Conservation (phyloP, 306 rosid species). For the Cucumis hystrix region DNA sequence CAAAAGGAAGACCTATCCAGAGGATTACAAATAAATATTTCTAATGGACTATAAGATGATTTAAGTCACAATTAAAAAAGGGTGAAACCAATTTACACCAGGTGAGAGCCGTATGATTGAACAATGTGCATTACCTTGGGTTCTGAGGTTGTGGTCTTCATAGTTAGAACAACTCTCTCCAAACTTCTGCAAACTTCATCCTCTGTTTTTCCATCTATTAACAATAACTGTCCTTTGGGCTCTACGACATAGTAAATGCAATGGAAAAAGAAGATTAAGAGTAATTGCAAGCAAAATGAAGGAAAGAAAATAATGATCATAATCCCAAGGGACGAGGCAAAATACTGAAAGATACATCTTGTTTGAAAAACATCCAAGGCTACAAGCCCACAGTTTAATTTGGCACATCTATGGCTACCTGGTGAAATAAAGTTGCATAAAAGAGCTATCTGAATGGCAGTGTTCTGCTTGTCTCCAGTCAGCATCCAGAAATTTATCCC, state of each 20-base stretch:
- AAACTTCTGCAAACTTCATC: conserved; percentile 79
- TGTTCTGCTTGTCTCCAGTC: conserved; percentile 95
- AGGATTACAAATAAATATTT: too few relatives aligned
- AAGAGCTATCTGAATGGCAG: conserved; percentile 95
- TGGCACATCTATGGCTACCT: conserved; percentile 36
- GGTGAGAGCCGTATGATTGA: not conserved
- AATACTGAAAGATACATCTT: conserved; percentile 2
- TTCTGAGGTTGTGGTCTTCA: conserved; percentile 78
- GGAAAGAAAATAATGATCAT: not conserved
- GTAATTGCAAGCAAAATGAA: not conserved
- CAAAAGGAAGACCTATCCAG: not conserved
- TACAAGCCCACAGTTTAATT: not conserved
- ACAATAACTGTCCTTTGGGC: conserved; percentile 94
- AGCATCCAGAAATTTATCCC: conserved; percentile 99
- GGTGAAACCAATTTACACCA: too few relatives aligned
- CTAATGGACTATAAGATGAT: too few relatives aligned
- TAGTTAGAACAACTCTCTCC: conserved; percentile 89
- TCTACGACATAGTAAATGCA: conserved; percentile 24
- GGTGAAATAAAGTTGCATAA: conserved; percentile 95
- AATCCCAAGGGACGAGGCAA: not conserved
- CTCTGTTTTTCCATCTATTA: conserved; percentile 85
- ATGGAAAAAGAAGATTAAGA: not conserved
- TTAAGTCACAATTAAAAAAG: too few relatives aligned
- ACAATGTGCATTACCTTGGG: conserved; percentile 56
- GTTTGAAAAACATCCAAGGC: not conserved